Evolutionary conservation across 192 early-diverging fungal species (phyloP).

Genomic region (Diversispora eburnea): DNA sequence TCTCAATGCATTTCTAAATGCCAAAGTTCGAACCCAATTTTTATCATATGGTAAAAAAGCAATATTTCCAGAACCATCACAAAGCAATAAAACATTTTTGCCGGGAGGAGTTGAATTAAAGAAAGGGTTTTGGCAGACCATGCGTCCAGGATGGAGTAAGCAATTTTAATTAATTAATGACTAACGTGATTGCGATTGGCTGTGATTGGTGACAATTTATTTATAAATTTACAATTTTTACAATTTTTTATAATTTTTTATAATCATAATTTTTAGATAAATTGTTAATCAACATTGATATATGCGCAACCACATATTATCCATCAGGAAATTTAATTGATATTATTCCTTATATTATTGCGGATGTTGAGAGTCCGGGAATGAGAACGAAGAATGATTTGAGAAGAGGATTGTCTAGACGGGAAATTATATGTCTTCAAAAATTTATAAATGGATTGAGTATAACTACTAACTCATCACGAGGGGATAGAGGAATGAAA

Average conservation of each 20-base stretch:
- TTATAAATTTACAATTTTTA: neutral
- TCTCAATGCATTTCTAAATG: conserved; percentile 3
- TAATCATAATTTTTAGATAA: conserved; percentile 27
- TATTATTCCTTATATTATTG: conserved; percentile 59
- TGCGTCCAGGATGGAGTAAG: conserved; percentile 67
- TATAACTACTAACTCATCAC: conserved; percentile 46
- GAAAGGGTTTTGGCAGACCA: conserved; percentile 85
- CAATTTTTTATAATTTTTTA: neutral
- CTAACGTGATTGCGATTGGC: too few relatives aligned
- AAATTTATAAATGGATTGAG: conserved; percentile 49
- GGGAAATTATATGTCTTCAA: conserved; percentile 41
- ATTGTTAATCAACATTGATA: conserved; percentile 67
- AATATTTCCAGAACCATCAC: neutral
- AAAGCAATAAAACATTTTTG: conserved; percentile 29
- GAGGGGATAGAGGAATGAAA: conserved; percentile 39
- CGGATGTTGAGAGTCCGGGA: conserved; percentile 35
- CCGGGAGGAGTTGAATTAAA: conserved; percentile 78
- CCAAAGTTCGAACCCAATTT: neutral
- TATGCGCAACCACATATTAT: conserved; percentile 64
- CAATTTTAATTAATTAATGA: neutral
- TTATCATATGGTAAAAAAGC: conserved; percentile 11
- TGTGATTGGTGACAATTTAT: too few relatives aligned
- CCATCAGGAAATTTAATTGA: conserved; percentile 63
- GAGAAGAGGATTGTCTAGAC: conserved; percentile 33
- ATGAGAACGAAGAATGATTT: conserved; percentile 36